Percentiles rank a stretch among this genome's conserved stretches.
These are phyloP conservation scores for Oxytropis ochrocephala DNA, from an alignment of 306 rosid species.

Conservation along the genomic window DNA sequence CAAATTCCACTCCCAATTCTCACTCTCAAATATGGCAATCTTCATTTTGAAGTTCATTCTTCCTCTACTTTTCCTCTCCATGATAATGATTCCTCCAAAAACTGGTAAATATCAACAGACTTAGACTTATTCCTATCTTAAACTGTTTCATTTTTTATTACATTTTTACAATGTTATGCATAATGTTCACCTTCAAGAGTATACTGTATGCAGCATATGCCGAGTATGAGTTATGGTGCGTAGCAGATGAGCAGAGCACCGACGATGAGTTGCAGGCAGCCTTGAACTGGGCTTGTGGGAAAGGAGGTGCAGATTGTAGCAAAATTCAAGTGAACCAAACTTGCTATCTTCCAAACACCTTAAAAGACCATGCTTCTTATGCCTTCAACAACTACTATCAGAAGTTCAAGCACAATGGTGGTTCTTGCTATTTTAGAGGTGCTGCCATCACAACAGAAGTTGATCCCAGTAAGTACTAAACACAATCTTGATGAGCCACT, in stretches of 20 bases:
- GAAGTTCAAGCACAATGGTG: constrained; percentile 58
- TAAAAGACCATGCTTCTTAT: constrained; percentile 71
- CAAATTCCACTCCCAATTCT: constrained; percentile 16
- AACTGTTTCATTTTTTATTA: not conserved
- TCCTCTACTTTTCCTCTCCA: constrained; percentile 43
- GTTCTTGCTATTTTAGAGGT: constrained; percentile 63
- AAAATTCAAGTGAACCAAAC: constrained; percentile 51
- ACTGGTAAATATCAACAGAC: constrained; percentile 38
- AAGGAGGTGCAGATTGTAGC: constrained; percentile 73
- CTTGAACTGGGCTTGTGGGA: constrained; percentile 78
- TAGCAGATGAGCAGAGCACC: constrained; percentile 68
- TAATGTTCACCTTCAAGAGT: not conserved
- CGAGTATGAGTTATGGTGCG: constrained; percentile 70
- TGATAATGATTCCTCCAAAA: constrained; percentile 30
- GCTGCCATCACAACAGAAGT: constrained; percentile 64
- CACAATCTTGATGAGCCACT: not conserved
- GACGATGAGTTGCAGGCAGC: constrained; percentile 63
- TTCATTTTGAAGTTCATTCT: constrained; percentile 24
- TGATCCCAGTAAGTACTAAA: constrained; percentile 67
- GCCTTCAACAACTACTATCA: constrained; percentile 73
- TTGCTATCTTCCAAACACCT: constrained; percentile 62
- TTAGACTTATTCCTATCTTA: not conserved
- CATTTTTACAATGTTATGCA: not conserved
- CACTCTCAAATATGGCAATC: constrained; percentile 36
- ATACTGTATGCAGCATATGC: constrained; percentile 23